Conservation (phyloP, 2,329 filamentous ascomycete genomes). For the Raffaelea albimanens region DNA sequence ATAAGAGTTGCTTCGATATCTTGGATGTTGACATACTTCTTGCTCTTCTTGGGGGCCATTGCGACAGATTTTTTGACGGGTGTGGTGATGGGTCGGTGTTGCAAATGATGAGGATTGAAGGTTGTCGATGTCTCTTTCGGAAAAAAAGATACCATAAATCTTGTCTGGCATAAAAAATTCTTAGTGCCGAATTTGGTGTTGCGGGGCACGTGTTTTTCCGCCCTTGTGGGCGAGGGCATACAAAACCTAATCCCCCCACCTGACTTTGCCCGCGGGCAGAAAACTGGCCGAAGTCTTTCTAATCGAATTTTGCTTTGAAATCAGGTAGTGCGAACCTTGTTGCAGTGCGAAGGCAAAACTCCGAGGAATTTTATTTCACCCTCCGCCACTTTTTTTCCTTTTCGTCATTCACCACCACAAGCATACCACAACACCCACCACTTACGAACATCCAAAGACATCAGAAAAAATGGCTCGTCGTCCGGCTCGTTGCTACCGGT, state of each 20-base stretch:
- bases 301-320: constrained; percentile 41
- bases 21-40: constrained; percentile 26
- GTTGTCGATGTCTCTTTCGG: background rate
- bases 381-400: constrained; percentile 1
- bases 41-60: constrained; percentile 64
- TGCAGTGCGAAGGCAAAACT: constrained; percentile 13
- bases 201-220: constrained; percentile 11
- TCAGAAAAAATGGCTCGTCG: constrained; percentile 95
- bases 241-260: constrained; percentile 29
- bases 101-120: constrained; percentile 6
- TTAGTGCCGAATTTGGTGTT: background rate
- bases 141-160: constrained; percentile 1
- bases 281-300: background rate
- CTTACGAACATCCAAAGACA: constrained; percentile 22
- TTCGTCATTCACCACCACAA: constrained; percentile 21
- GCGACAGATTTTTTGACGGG: constrained; percentile 33
- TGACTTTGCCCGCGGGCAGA: constrained; percentile 8
- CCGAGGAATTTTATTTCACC: constrained; percentile 1
- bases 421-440: constrained; percentile 29
- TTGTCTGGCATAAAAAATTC: too few relatives aligned
- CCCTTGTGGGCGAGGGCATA: constrained; percentile 10
- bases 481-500: constrained; percentile 99
- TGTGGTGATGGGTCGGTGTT: constrained; percentile 14
- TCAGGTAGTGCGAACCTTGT: constrained; percentile 24
- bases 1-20: too few relatives aligned